Evolutionary conservation across 2,329 filamentous ascomycete species (phyloP).

Genomic region (Exophiala dermatitidis): DNA sequence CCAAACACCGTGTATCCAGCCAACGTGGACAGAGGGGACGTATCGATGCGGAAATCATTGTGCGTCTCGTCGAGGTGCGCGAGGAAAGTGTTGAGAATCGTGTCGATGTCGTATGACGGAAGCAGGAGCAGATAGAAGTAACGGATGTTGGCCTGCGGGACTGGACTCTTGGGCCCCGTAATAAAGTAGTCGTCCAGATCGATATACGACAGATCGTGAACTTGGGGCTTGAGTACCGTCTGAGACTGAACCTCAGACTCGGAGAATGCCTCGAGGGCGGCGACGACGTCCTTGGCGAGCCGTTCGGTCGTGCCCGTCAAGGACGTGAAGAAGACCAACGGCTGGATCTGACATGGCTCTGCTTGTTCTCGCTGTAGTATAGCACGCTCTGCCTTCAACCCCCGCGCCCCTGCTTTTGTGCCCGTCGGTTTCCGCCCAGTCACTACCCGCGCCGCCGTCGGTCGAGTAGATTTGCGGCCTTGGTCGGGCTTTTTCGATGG

Average conservation of each 20-base stretch:
- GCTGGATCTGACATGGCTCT: slow-evolving; percentile 42
- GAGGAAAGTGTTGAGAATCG: slow-evolving; percentile 78
- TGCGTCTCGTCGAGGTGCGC: slow-evolving; percentile 86
- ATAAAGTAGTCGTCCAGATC: slow-evolving; percentile 94
- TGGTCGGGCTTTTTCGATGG: not conserved
- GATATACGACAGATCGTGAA: slow-evolving; percentile 73
- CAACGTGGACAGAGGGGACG: slow-evolving; percentile 66
- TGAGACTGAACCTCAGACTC: not conserved
- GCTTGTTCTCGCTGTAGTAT: not conserved
- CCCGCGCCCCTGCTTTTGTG: slow-evolving; percentile 1
- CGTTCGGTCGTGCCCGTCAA: slow-evolving; percentile 76
- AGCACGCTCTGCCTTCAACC: not conserved
- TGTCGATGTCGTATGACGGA: slow-evolving; percentile 93
- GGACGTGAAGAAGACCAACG: slow-evolving; percentile 82
- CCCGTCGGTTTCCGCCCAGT: slow-evolving; percentile 22
- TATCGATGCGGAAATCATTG: slow-evolving; percentile 94
- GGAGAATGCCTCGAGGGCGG: slow-evolving; percentile 44
- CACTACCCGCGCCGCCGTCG: slow-evolving; percentile 19
- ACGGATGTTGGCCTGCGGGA: slow-evolving; percentile 28
- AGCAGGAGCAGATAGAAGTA: slow-evolving; percentile 74
- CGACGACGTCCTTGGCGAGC: slow-evolving; percentile 58
- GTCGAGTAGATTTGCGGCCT: slow-evolving; percentile 13
- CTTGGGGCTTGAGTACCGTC: slow-evolving; percentile 50
- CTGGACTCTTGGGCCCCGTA: slow-evolving; percentile 47
- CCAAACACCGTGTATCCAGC: slow-evolving; percentile 91